A percentile compares a stretch with the other conserved stretches of the same genome.
phyloP scores from a whole-genome alignment of 805 yeast genomes.

The Ogataea parapolymorpha region DNA sequence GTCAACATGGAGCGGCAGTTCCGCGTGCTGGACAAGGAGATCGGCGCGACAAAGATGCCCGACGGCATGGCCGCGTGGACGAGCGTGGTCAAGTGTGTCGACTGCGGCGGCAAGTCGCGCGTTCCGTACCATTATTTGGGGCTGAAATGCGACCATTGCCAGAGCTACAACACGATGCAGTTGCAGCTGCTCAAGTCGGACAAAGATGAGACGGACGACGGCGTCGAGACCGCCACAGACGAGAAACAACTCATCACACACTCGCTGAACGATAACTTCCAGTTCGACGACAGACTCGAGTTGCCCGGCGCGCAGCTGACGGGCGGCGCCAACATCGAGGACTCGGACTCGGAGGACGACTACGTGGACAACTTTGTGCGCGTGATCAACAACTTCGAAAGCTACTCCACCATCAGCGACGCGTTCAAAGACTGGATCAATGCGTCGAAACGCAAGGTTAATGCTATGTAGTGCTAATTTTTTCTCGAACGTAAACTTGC shows the following conservation, averaged over 20 bases:
- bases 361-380: conserved; percentile 33
- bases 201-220: not conserved
- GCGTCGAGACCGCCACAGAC: not conserved
- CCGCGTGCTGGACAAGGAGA: conserved; percentile 81
- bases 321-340: conserved; percentile 19
- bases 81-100: conserved; percentile 75
- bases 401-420: conserved; percentile 32
- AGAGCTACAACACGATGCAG: conserved; percentile 83
- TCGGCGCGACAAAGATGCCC: conserved; percentile 71
- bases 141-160: conserved; percentile 80
- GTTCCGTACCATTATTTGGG: conserved; percentile 82
- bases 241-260: conserved; percentile 19
- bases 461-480: conserved; percentile 1
- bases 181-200: conserved; percentile 55
- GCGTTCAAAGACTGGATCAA: conserved; percentile 37
- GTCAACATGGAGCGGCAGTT: conserved; percentile 87
- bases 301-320: conserved; percentile 3
- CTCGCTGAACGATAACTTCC: conserved; percentile 33
- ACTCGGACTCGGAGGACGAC: conserved; percentile 23
- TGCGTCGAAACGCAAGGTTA: conserved; percentile 14
- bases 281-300: conserved; percentile 27
- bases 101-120: conserved; percentile 79
- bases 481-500: conserved; percentile 27
- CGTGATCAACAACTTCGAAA: conserved; percentile 34
- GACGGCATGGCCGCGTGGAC: conserved; percentile 75